Base-by-base conservation (phyloP, 768 basidiomycete species). In the Tremella fuciformis region DNA sequence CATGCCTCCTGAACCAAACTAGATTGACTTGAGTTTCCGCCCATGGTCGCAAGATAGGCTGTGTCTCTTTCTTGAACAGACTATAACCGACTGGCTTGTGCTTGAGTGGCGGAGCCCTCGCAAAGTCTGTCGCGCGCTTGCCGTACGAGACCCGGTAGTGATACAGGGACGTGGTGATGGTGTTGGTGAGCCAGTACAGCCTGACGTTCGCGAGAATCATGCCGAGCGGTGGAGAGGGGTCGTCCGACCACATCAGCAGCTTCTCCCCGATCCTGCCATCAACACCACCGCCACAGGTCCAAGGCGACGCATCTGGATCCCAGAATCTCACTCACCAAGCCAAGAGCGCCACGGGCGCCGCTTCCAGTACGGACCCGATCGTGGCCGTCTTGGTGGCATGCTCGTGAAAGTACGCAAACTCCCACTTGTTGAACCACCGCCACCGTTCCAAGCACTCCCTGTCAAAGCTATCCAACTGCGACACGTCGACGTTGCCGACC, bases 261-360 rank as follows among this genome's bases (percentile, higher is more conserved):
- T 78, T 78, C 52, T 77, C 76, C 2, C 72, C 76, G 57, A 77
- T 63, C 76, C 76, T 77, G 60, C 60, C n/a, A 61, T 34, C 29
- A 57, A n/a, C 22, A 55, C 60, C 7, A 61, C 50, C 13, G 60
- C 55, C 22, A 38, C 52, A 13, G 53, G 51, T 3, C 22, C 60
- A n/a, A 55, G 50, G 8, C 52, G 50, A 0, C 52, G 52, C 19
- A 49, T 50, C 18, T n/a, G n/a, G n/a, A n/a, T n/a, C n/a, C n/a
- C n/a, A n/a, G n/a, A n/a, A n/a, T n/a, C n/a, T n/a, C n/a, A n/a
- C n/a, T n/a, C n/a, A n/a, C n/a, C n/a, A n/a, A n/a, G n/a, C n/a
- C n/a, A n/a, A n/a, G n/a, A n/a, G n/a, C n/a, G n/a, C n/a, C n/a
- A n/a, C n/a, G n/a, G n/a, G n/a, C n/a, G n/a, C n/a, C n/a, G n/a